Conservation (phyloP, 345 rosid species). For the Mercurialis annua region DNA sequence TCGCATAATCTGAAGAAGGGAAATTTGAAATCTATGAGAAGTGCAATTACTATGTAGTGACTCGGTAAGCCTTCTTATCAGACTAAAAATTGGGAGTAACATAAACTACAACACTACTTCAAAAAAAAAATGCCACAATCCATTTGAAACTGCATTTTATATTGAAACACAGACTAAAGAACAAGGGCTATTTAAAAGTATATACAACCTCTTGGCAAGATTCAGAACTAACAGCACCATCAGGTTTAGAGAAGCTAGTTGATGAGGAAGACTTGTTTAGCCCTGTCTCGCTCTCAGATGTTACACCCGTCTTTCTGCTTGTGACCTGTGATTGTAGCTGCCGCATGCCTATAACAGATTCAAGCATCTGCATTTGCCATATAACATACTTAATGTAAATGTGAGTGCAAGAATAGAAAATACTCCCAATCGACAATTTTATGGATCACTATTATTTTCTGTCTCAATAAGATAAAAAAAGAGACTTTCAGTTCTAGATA, state of each 20-base stretch:
- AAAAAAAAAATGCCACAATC: neutral
- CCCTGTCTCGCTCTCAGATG: slow-evolving; percentile 19
- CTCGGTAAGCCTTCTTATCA: neutral
- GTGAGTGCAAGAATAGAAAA: neutral
- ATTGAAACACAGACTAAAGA: too few relatives aligned
- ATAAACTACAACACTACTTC: neutral
- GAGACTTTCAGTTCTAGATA: too few relatives aligned
- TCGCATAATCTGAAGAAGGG: neutral
- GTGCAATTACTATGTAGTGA: neutral
- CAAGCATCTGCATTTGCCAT: slow-evolving; percentile 40
- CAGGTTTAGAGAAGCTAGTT: slow-evolving; percentile 7
- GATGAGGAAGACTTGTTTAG: slow-evolving; percentile 26
- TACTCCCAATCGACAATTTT: neutral
- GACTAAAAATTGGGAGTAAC: too few relatives aligned
- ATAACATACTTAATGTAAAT: slow-evolving; percentile 1
- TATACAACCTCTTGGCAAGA: slow-evolving; percentile 30
- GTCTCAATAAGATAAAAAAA: too few relatives aligned
- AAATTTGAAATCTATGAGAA: neutral
- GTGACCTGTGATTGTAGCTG: slow-evolving; percentile 26
- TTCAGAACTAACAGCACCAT: slow-evolving; percentile 22
- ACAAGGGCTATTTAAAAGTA: neutral
- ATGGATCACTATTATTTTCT: neutral
- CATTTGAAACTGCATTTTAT: too few relatives aligned
- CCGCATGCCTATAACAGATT: slow-evolving; percentile 40
- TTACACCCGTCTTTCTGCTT: slow-evolving; percentile 19